phyloP scores from a whole-genome alignment of 139 green algal species.

The Auxenochlorella protothecoides region DNA sequence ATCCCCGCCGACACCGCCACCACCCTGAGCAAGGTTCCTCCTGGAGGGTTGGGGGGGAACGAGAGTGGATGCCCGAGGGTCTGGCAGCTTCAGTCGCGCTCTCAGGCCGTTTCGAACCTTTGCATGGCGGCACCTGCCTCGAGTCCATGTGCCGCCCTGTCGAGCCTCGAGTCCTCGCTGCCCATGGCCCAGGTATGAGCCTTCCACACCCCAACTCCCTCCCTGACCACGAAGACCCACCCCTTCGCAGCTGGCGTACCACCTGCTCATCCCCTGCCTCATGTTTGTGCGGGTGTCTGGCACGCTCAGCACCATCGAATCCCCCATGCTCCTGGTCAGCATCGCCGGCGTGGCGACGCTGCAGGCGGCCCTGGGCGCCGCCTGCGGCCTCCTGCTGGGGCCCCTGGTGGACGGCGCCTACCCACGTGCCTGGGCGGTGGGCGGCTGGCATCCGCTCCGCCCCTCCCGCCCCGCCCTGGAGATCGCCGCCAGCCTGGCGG shows the following conservation, averaged over 20 bases:
- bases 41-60: neutral
- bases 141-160: too few relatives aligned
- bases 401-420: slow-evolving; percentile 13
- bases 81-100: neutral
- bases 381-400: slow-evolving; percentile 12
- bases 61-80: neutral
- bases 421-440: neutral
- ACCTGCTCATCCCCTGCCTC: slow-evolving; percentile 48
- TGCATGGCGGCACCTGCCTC: too few relatives aligned
- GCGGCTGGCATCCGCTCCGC: slow-evolving; percentile 14
- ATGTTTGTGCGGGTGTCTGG: slow-evolving; percentile 46
- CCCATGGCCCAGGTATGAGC: too few relatives aligned
- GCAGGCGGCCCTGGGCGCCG: slow-evolving; percentile 17
- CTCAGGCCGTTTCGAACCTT: neutral
- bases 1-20: slow-evolving; percentile 38
- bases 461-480: slow-evolving; percentile 6
- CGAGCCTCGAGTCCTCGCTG: too few relatives aligned
- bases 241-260: slow-evolving; percentile 38
- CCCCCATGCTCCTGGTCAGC: slow-evolving; percentile 16
- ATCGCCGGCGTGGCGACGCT: slow-evolving; percentile 3
- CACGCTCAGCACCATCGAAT: slow-evolving; percentile 21
- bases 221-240: too few relatives aligned
- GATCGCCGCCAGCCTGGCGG: slow-evolving; percentile 24
- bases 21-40: slow-evolving; percentile 42
- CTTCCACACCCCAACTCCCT: too few relatives aligned